Evolutionary conservation across 495 filamentous ascomycete genomes (phyloP), one percentile per base, ranked within the genome.

Genomic region (Aspergillus nidulans): DNA sequence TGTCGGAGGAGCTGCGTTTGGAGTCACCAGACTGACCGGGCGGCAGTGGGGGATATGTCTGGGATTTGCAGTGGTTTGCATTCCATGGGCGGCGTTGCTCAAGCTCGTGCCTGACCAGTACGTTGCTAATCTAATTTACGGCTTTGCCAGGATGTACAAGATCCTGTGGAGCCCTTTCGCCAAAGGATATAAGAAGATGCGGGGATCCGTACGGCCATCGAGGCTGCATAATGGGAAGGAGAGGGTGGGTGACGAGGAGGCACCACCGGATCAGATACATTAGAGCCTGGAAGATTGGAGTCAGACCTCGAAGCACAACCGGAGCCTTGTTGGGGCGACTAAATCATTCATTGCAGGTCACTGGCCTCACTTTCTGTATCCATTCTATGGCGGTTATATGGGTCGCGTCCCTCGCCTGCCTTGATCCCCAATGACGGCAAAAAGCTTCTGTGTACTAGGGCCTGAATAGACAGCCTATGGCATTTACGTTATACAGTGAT

Each of bases 31-130:
- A n/a, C 77, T 92, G 50, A 81, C 78, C 20, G 79, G 81, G 8
- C 68, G 74, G 12, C 87, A 91, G 67, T 95, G 90, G 90, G 88
- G 72, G 7, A 81, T 89, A 34, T 90, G 87, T 58, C 25, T 49
- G 30, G 52, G 52, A 5, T 48, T 40, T 70, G 72, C 25, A 67
- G 70, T 36, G 73, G 77, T 34, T 61, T 80, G 34, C 65, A 81
- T 63, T 20, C 58, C 58, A 0, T 61, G 58, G 58, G 58, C 58
- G 1, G 58, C 53, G 2, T 25, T 61, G 3, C 25, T 61, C 20
- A 61, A 61, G 16, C n/a, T 82, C 73, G 19, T 76, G 60, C 52
- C 78, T 69, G 60, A 81, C 77, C 20, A 77, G 77, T 58, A 78
- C 75, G 24, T 76, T 79, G 76, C 68, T 77, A 67, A 65, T 67